Conservation (phyloP, 768 basidiomycete species). For the Collybia nuda region DNA sequence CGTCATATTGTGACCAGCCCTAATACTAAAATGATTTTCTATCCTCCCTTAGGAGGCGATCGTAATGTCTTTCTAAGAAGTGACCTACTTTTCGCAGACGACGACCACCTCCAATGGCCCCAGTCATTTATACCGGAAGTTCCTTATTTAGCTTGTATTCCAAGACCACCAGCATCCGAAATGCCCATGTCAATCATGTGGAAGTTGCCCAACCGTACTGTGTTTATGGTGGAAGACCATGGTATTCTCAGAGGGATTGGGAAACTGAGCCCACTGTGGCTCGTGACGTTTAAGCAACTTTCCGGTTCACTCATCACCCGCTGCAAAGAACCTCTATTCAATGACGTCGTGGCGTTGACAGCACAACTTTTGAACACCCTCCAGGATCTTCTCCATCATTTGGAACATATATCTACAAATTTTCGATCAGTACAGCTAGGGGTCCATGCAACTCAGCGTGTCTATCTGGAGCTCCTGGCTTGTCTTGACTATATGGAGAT, state of each 20-base stretch:
- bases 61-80: background rate
- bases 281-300: too few relatives aligned
- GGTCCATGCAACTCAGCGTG: background rate
- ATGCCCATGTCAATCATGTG: background rate
- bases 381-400: too few relatives aligned
- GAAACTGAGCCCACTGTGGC: background rate
- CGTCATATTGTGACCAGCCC: slow-evolving; percentile 1
- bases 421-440: background rate
- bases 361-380: too few relatives aligned
- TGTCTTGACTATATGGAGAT: slow-evolving; percentile 1
- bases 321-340: too few relatives aligned
- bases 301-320: too few relatives aligned
- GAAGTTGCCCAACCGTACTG: background rate
- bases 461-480: background rate
- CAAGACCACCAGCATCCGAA: background rate
- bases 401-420: too few relatives aligned
- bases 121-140: slow-evolving; percentile 1
- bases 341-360: too few relatives aligned
- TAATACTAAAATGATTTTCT: background rate
- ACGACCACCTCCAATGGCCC: slow-evolving; percentile 4
- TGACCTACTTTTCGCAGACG: background rate
- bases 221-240: background rate
- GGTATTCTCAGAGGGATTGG: slow-evolving; percentile 1
- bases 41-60: slow-evolving; percentile 3
- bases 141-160: slow-evolving; percentile 1